These are phyloP conservation scores for Auxenochlorella protothecoides DNA, from an alignment of 139 green algal species.

Conservation along the genomic window DNA sequence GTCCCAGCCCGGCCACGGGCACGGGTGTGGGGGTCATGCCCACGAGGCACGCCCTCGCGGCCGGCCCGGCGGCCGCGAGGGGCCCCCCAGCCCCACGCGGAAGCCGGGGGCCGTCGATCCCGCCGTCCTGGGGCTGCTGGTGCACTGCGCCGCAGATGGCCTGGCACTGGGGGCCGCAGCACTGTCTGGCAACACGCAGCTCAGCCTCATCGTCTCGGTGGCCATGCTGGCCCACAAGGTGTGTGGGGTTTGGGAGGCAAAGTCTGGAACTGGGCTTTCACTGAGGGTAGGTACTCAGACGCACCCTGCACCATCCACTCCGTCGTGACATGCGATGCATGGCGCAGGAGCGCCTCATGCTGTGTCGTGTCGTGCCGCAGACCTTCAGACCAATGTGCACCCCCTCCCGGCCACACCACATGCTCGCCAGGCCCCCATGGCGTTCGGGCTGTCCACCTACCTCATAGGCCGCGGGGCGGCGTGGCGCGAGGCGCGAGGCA, in stretches of 20 bases:
- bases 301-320: not conserved
- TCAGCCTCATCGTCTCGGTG: slow-evolving; percentile 28
- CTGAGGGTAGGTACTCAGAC: too few species aligned
- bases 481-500: slow-evolving; percentile 8
- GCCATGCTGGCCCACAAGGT: slow-evolving; percentile 30
- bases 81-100: too few species aligned
- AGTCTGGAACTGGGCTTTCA: too few species aligned
- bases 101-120: not conserved
- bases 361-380: too few species aligned
- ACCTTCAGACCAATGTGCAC: too few species aligned
- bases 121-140: slow-evolving; percentile 33
- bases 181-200: slow-evolving; percentile 18
- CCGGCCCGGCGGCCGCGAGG: not conserved
- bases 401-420: too few species aligned
- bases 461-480: slow-evolving; percentile 30
- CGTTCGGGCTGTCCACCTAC: slow-evolving; percentile 45
- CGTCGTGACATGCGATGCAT: not conserved
- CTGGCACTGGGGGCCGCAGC: slow-evolving; percentile 47
- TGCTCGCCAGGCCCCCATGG: slow-evolving; percentile 40
- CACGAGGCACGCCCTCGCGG: slow-evolving; percentile 1
- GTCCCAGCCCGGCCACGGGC: slow-evolving; percentile 14
- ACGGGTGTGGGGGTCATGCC: slow-evolving; percentile 1
- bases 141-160: slow-evolving; percentile 47
- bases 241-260: too few species aligned
- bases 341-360: too few species aligned